Base-by-base conservation (phyloP, 306 rosid species). In the Acacia acuminata region DNA sequence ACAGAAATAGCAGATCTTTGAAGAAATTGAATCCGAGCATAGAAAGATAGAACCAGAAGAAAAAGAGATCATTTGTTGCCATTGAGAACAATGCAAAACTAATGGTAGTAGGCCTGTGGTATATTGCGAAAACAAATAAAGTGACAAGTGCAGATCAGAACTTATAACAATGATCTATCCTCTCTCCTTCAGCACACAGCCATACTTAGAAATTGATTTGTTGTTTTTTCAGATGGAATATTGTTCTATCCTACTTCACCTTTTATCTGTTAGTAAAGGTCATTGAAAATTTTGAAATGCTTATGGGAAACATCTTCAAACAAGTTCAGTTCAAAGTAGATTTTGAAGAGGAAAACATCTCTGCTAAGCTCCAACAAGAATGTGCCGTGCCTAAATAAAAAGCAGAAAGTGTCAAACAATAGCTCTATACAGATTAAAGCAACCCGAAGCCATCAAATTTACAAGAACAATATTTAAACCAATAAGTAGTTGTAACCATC, bases 341-440 rank as follows among this genome's bases (percentile, higher is more conserved):
- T 9, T 3, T 67, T 67, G 72, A 22, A 67, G 4, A 17, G 8
- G 30, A 42, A 72, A 50, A 67, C 70, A 48, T 63, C 73, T 63
- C 68, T 55, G 73, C 38, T 43, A 47, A 72, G 73, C 53, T 76
- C 20, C 27, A 50, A 38, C 25, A 17, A 8, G 24, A 55, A 76
- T 25, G 10, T n/a, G 61, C 48, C 71, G 10, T n/a, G 61, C 48
- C 71, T 55, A 56, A 64, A 27, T 5, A 71, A 9, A 73, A 67
- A 43, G 25, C 30, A 64, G 43, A 50, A 50, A 32, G 24, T 40
- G 30, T 38, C 60, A 74, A 75, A 74, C 38, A 79, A 55, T 17
- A 34, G 63, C 45, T 77, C 76, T 22, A 71, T 11, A n/a, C 75
- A 20, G 51, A 48, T 65, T 20, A 17, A 60, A 75, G 71, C 66